phyloP scores from a whole-genome alignment of 1,284 basidiomycete species.

The Psilocybe mexicana region DNA sequence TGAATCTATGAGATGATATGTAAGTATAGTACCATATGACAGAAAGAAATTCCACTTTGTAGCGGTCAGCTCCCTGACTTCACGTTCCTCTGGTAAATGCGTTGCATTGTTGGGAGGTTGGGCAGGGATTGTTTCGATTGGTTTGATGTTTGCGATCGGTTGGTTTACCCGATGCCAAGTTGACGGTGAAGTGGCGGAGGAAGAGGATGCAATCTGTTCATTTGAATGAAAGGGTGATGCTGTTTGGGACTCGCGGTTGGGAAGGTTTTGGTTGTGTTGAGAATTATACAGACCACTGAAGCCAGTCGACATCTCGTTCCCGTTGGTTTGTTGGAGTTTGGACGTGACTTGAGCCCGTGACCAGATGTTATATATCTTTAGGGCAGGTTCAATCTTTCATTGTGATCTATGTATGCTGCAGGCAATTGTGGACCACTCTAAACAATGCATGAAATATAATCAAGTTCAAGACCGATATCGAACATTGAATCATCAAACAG shows the following conservation, averaged over 20 bases:
- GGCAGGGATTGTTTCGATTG: slow-evolving; percentile 1
- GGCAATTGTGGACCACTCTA: too few species aligned
- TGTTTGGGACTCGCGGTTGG: slow-evolving; percentile 11
- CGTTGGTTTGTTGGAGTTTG: slow-evolving; percentile 54
- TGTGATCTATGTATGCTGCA: too few species aligned
- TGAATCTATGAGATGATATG: slow-evolving; percentile 44
- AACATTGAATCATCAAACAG: too few species aligned
- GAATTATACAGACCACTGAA: slow-evolving; percentile 33
- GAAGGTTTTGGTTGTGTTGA: slow-evolving; percentile 19
- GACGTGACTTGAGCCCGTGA: slow-evolving; percentile 38
- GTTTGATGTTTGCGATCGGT: not conserved
- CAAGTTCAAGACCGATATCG: too few species aligned
- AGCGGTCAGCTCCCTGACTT: slow-evolving; percentile 44
- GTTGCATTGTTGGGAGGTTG: slow-evolving; percentile 9
- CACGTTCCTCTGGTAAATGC: slow-evolving; percentile 46
- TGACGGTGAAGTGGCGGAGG: slow-evolving; percentile 13
- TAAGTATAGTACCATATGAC: slow-evolving; percentile 1
- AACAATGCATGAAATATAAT: too few species aligned
- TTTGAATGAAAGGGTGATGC: slow-evolving; percentile 13
- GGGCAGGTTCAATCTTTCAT: slow-evolving; percentile 24
- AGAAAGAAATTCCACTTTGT: slow-evolving; percentile 42
- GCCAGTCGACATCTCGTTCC: slow-evolving; percentile 57
- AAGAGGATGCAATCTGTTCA: slow-evolving; percentile 19
- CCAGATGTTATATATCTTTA: slow-evolving; percentile 24
- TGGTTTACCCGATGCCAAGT: slow-evolving; percentile 7